Conservation (phyloP, 371 early-diverging fungal genomes). For the Mucor saturninus region DNA sequence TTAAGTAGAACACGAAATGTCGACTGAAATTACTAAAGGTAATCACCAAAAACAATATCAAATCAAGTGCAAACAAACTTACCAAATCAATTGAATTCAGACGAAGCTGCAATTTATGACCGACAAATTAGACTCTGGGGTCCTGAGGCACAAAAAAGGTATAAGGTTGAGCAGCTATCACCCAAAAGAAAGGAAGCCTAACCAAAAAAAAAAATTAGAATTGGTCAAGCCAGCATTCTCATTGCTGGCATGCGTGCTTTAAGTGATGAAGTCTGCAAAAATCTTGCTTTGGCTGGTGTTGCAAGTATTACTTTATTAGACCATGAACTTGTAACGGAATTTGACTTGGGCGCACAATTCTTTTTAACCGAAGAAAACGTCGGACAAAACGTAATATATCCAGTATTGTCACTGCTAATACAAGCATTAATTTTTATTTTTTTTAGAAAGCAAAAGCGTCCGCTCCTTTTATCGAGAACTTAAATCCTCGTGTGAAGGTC, state of each 20-base stretch:
- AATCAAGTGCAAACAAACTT: no score
- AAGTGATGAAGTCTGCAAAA: conserved; percentile 85
- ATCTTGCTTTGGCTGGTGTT: conserved; percentile 89
- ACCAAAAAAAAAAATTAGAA: conserved; percentile 47
- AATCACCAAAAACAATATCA: no score
- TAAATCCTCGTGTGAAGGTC: conserved; percentile 81
- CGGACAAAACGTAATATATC: conserved; percentile 70
- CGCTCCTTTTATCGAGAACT: conserved; percentile 54
- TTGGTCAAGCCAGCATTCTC: conserved; percentile 77
- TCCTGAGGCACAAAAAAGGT: conserved; percentile 89
- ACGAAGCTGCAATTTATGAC: conserved; percentile 92
- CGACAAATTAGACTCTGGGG: conserved; percentile 97
- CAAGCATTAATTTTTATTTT: background rate
- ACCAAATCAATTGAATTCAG: conserved; percentile 34
- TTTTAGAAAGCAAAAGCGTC: conserved; percentile 71
- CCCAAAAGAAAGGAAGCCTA: background rate
- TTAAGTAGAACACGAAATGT: no score
- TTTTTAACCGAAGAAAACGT: conserved; percentile 63
- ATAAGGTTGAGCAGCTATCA: background rate
- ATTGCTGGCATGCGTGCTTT: conserved; percentile 72
- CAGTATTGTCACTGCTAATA: background rate
- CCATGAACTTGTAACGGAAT: conserved; percentile 50
- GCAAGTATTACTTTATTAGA: conserved; percentile 79
- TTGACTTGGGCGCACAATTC: conserved; percentile 85
- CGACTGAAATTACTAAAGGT: no score